Evolutionary conservation across 768 basidiomycete genomes (phyloP).

Genomic region (Phylloporus scabripes): DNA sequence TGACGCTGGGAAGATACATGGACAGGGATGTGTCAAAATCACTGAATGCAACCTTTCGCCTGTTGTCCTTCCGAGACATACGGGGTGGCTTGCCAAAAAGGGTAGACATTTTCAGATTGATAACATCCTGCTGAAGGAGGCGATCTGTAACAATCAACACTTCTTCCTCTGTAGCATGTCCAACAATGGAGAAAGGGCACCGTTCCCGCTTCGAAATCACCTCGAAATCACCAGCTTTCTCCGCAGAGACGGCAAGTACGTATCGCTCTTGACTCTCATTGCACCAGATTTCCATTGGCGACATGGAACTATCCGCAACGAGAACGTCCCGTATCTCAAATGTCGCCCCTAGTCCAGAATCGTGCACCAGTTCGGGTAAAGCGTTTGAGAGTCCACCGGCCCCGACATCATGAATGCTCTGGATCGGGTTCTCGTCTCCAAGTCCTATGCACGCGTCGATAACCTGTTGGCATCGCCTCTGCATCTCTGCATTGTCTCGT

Average conservation of each 20-base stretch:
- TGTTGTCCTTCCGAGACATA: constrained; percentile 71
- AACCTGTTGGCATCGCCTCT: constrained; percentile 94
- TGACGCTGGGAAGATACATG: constrained; percentile 51
- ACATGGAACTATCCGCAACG: constrained; percentile 90
- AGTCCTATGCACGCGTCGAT: constrained; percentile 83
- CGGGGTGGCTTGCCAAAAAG: constrained; percentile 95
- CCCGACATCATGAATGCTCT: constrained; percentile 97
- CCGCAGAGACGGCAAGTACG: constrained; percentile 80
- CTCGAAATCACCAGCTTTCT: constrained; percentile 60
- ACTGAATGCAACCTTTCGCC: constrained; percentile 35
- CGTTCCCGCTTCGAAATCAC: constrained; percentile 80
- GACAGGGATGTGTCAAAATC: constrained; percentile 70
- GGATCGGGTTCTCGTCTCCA: constrained; percentile 65
- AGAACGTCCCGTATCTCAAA: constrained; percentile 95
- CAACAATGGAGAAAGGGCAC: constrained; percentile 91
- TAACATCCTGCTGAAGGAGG: constrained; percentile 70
- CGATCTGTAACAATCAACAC: constrained; percentile 87
- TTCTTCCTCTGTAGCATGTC: constrained; percentile 75
- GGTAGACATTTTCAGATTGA: constrained; percentile 88
- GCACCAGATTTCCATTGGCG: constrained; percentile 99
- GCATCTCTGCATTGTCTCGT: constrained; percentile 97
- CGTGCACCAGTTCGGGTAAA: constrained; percentile 94
- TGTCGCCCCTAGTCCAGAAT: constrained; percentile 82
- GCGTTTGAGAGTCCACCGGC: constrained; percentile 97
- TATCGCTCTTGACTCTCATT: constrained; percentile 99